Percentiles rank a stretch among this genome's conserved stretches.
Evolutionary conservation across 2,329 filamentous ascomycete genomes (phyloP).

Genomic region (Penicillium crustosum): DNA sequence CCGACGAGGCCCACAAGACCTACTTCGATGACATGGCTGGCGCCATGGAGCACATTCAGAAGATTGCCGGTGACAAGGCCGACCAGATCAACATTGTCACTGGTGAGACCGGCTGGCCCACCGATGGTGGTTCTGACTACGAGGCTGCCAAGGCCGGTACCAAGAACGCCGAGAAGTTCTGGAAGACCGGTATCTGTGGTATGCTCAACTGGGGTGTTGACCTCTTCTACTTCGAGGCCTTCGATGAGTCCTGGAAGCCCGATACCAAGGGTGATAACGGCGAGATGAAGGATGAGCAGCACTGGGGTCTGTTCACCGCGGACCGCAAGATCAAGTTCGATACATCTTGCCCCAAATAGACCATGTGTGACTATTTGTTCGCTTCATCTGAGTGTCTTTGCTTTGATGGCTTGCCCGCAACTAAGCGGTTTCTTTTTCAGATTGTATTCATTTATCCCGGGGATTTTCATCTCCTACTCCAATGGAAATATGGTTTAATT

Average conservation of each 20-base stretch:
- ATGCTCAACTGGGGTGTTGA: conserved; percentile 66
- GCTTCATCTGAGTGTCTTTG: neutral
- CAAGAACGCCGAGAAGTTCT: conserved; percentile 61
- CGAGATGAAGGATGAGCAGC: conserved; percentile 60
- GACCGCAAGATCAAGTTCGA: conserved; percentile 60
- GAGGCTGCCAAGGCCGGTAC: conserved; percentile 60
- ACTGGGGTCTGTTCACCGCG: conserved; percentile 67
- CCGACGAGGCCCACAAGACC: conserved; percentile 58
- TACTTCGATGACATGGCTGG: conserved; percentile 68
- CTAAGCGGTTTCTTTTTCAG: conserved; percentile 5
- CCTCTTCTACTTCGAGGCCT: conserved; percentile 72
- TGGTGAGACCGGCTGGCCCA: conserved; percentile 69
- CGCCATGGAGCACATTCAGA: conserved; percentile 63
- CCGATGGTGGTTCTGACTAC: conserved; percentile 61
- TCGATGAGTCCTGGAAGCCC: conserved; percentile 72
- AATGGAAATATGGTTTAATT: conserved; percentile 9
- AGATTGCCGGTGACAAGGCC: conserved; percentile 52
- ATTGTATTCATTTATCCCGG: conserved; percentile 17
- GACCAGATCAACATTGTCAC: conserved; percentile 65
- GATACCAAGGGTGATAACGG: conserved; percentile 63
- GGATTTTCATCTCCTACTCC: neutral
- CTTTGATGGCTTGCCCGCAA: neutral
- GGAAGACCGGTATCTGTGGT: conserved; percentile 61
- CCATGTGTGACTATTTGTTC: neutral
- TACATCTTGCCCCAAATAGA: conserved; percentile 44